These are phyloP conservation scores for Zychaea mexicana DNA, from an alignment of 371 early-diverging fungal genomes.

Conservation along the genomic window DNA sequence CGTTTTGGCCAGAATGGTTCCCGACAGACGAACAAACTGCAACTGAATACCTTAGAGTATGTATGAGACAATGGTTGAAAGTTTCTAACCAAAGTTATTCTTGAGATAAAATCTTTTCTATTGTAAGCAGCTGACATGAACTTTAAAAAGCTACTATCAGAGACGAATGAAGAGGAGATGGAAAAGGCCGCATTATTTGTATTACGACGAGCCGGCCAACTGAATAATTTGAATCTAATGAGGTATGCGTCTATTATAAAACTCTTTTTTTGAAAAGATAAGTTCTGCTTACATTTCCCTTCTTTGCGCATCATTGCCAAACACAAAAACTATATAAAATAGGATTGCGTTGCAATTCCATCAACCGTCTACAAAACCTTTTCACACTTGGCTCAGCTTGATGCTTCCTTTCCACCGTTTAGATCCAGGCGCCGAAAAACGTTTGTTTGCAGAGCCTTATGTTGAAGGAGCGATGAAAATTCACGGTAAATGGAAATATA, in stretches of 20 bases:
- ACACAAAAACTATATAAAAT: background rate
- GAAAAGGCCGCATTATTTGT: background rate
- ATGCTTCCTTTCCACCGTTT: background rate
- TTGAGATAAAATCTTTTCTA: too few species aligned
- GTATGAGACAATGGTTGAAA: background rate
- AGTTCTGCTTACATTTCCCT: too few species aligned
- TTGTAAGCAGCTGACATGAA: background rate
- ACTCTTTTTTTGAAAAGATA: too few species aligned
- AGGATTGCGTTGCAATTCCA: background rate
- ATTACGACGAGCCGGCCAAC: background rate
- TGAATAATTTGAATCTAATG: background rate
- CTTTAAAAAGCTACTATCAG: background rate
- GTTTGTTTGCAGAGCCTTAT: background rate
- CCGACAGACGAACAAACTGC: background rate
- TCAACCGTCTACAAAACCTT: background rate
- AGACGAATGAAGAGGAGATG: background rate
- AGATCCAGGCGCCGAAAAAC: background rate
- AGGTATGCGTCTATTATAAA: background rate
- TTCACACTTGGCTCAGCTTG: background rate
- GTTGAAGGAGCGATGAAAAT: background rate
- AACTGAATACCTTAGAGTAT: background rate
- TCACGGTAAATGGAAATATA: background rate
- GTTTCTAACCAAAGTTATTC: background rate
- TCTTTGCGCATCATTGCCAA: too few species aligned
- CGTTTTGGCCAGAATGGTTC: background rate